A percentile compares a stretch with the other conserved stretches of the same genome.
Evolutionary conservation across 305 asterid genomes (phyloP).

Genomic region (Solanum hybrid): DNA sequence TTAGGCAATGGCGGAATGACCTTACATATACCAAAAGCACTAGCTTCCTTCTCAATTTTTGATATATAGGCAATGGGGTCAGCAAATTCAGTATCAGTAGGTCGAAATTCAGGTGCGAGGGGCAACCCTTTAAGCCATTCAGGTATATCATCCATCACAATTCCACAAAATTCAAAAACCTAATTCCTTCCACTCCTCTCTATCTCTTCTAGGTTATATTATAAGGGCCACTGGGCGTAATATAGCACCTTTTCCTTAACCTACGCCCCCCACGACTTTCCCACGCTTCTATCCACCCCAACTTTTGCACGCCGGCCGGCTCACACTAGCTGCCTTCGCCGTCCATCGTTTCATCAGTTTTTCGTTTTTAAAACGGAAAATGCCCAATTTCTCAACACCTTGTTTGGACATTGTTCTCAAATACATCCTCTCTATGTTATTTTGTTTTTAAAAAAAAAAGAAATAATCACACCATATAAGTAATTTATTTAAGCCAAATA

Average conservation of each 20-base stretch:
- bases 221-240: neutral
- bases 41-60: constrained; percentile 87
- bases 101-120: constrained; percentile 87
- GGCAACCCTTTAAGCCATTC: constrained; percentile 88
- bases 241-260: neutral
- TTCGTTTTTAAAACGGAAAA: neutral
- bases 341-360: neutral
- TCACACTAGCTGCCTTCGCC: neutral
- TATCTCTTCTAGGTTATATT: neutral
- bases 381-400: neutral
- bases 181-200: neutral
- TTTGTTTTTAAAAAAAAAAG: no score
- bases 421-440: neutral
- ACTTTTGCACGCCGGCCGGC: neutral
- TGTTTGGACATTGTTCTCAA: neutral
- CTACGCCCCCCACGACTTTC: neutral
- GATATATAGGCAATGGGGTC: constrained; percentile 98
- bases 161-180: constrained; percentile 7
- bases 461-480: neutral
- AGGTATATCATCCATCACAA: constrained; percentile 51
- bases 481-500: neutral
- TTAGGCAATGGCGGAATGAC: constrained; percentile 87
- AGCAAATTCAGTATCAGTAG: constrained; percentile 90
- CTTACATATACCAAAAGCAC: constrained; percentile 92
- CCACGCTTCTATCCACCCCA: neutral